Percentiles rank a stretch among this genome's conserved stretches.
Evolutionary conservation across 1,139 yeast species (phyloP).

Genomic region (Hemisphaericaspora xylanilytica): DNA sequence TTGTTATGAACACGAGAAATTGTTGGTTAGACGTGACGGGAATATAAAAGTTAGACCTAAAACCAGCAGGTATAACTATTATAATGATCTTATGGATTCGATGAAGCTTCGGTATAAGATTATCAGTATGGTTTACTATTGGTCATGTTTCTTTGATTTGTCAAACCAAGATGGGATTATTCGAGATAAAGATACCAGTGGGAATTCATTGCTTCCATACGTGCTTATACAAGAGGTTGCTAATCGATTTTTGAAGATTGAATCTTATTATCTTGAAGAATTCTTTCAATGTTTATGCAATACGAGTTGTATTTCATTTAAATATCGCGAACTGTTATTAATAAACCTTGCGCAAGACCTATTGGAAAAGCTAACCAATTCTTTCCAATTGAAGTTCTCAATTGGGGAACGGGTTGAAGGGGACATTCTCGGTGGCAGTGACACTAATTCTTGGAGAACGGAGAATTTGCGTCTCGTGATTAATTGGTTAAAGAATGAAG

Average conservation of each 20-base stretch:
- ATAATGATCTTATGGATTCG: slow-evolving; percentile 26
- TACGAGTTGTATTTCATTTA: slow-evolving; percentile 5
- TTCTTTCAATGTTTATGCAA: slow-evolving; percentile 9
- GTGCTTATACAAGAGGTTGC: slow-evolving; percentile 9
- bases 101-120: slow-evolving; percentile 29
- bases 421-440: too few species aligned
- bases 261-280: slow-evolving; percentile 12
- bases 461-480: slow-evolving; percentile 8
- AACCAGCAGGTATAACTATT: slow-evolving; percentile 8
- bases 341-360: slow-evolving; percentile 9
- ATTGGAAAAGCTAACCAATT: slow-evolving; percentile 13
- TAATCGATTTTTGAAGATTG: slow-evolving; percentile 7
- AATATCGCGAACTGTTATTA: slow-evolving; percentile 10
- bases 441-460: slow-evolving; percentile 6
- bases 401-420: not conserved
- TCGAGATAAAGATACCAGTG: not conserved
- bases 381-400: not conserved
- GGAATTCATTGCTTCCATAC: slow-evolving; percentile 1
- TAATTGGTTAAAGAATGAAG: slow-evolving; percentile 11
- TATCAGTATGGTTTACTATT: slow-evolving; percentile 20
- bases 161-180: slow-evolving; percentile 9
- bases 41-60: slow-evolving; percentile 10
- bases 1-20: slow-evolving; percentile 29
- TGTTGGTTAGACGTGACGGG: slow-evolving; percentile 21
- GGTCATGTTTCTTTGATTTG: slow-evolving; percentile 19